Conservation (phyloP, 2,329 filamentous ascomycete species). For the Botrytis fragariae region DNA sequence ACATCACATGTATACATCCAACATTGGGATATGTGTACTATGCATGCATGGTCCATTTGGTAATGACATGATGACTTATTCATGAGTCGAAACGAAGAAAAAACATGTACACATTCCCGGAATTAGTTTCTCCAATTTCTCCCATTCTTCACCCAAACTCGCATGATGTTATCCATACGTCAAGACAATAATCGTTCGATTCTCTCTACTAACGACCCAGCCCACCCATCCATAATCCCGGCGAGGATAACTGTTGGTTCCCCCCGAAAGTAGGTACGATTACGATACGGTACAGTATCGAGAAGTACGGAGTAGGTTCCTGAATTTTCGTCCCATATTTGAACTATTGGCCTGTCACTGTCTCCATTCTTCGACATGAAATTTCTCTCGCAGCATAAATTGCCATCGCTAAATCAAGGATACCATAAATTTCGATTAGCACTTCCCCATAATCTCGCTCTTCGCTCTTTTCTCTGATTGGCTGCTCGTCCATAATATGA, state of each 20-base stretch:
- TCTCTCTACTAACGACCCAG: neutral
- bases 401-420: neutral
- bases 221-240: neutral
- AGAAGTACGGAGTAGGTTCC: neutral
- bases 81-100: neutral
- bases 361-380: neutral
- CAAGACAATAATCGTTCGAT: neutral
- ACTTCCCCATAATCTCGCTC: constrained; percentile 11
- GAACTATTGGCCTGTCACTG: neutral
- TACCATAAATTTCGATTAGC: neutral
- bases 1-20: neutral
- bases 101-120: neutral
- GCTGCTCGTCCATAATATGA: neutral
- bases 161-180: neutral
- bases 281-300: neutral
- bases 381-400: neutral
- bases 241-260: constrained; percentile 11
- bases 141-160: constrained; percentile 1
- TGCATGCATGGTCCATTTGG: neutral
- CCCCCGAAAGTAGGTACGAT: neutral
- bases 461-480: constrained; percentile 16
- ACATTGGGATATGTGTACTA: neutral
- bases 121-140: neutral
- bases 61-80: neutral
- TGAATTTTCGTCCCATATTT: neutral